phyloP scores from a whole-genome alignment of 2,329 filamentous ascomycete species.

The Plectosphaerella plurivora region DNA sequence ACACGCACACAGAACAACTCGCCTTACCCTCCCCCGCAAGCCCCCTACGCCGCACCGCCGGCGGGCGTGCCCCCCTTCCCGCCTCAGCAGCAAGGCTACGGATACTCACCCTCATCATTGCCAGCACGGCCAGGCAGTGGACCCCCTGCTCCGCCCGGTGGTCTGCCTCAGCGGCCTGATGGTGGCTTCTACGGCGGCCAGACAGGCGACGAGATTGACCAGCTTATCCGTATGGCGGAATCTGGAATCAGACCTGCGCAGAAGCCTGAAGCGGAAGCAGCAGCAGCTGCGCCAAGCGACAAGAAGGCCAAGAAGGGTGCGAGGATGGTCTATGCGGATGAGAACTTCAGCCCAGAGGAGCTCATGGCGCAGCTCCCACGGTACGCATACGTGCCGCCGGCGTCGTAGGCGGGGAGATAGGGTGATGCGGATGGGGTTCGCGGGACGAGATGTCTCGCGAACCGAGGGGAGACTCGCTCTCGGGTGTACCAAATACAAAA shows the following conservation, averaged over 20 bases:
- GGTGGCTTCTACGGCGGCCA: slow-evolving; percentile 26
- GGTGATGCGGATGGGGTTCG: background rate
- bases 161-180: slow-evolving; percentile 39
- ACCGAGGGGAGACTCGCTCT: too few species aligned
- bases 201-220: slow-evolving; percentile 58
- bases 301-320: slow-evolving; percentile 64
- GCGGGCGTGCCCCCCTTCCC: slow-evolving; percentile 15
- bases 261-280: slow-evolving; percentile 32
- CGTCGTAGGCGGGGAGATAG: background rate
- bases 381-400: slow-evolving; percentile 61
- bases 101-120: slow-evolving; percentile 35
- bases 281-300: slow-evolving; percentile 41
- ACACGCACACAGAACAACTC: slow-evolving; percentile 26
- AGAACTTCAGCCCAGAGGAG: slow-evolving; percentile 80
- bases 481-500: too few species aligned
- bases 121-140: slow-evolving; percentile 40
- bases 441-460: background rate
- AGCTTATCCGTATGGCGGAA: slow-evolving; percentile 61
- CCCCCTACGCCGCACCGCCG: slow-evolving; percentile 27
- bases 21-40: slow-evolving; percentile 31
- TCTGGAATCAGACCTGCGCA: slow-evolving; percentile 50
- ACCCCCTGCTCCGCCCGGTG: slow-evolving; percentile 29
- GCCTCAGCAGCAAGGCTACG: slow-evolving; percentile 10
- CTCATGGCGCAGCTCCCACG: slow-evolving; percentile 75
- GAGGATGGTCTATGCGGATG: slow-evolving; percentile 77